These are phyloP conservation scores for Populus deltoides DNA, from an alignment of 345 rosid genomes.

Conservation along the genomic window DNA sequence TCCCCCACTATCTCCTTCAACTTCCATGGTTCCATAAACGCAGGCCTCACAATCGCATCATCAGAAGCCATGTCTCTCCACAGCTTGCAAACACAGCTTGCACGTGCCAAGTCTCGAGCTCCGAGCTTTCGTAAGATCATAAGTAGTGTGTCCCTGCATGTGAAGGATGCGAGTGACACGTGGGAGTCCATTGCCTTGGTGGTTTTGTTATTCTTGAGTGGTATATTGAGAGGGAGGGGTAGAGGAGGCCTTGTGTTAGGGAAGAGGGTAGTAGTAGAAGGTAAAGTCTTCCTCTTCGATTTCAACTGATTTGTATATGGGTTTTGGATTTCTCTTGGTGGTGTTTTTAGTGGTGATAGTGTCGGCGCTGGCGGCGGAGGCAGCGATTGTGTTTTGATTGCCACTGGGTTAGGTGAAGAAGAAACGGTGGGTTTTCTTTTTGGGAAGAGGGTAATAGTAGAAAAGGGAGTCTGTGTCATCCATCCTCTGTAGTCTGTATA, in stretches of 20 bases:
- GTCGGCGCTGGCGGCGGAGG: too few relatives aligned
- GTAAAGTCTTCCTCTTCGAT: too few relatives aligned
- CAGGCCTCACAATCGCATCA: slow-evolving; percentile 40
- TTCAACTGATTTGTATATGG: too few relatives aligned
- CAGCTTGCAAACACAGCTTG: slow-evolving; percentile 30
- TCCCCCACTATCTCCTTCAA: slow-evolving; percentile 58
- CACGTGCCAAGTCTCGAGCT: slow-evolving; percentile 65
- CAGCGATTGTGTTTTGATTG: too few relatives aligned
- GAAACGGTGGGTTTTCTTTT: not conserved
- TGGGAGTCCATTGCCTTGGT: slow-evolving; percentile 35
- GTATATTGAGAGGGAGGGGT: too few relatives aligned
- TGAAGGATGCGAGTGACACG: slow-evolving; percentile 41
- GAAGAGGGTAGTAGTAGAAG: too few relatives aligned
- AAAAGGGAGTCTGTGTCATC: not conserved
- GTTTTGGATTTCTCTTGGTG: not conserved
- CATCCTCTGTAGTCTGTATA: not conserved
- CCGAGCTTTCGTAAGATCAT: slow-evolving; percentile 33
- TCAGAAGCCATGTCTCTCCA: slow-evolving; percentile 25
- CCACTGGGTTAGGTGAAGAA: not conserved
- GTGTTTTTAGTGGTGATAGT: too few relatives aligned
- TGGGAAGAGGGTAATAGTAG: not conserved
- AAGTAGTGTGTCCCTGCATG: slow-evolving; percentile 14
- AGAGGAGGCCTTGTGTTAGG: too few relatives aligned
- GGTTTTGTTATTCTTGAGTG: too few relatives aligned
- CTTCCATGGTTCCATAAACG: slow-evolving; percentile 63